Percentiles rank a stretch among this genome's conserved stretches.
These are phyloP conservation scores for Sporothrix pseudoabietina DNA, from an alignment of 2,329 filamentous ascomycete genomes.

Conservation along the genomic window DNA sequence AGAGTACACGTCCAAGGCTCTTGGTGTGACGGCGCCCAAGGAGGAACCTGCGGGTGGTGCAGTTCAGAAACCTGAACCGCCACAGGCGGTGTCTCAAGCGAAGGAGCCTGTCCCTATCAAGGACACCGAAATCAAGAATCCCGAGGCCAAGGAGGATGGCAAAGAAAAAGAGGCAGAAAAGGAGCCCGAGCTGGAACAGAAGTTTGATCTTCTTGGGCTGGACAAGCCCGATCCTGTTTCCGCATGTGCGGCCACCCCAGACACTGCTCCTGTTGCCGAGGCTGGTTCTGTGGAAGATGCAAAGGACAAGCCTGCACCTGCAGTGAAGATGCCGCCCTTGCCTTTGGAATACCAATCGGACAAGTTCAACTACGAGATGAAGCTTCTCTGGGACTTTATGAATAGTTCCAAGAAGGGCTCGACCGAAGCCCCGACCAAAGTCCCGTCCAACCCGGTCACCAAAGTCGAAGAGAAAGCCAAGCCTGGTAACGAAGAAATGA, in stretches of 20 bases:
- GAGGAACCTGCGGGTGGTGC: background rate
- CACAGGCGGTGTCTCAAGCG: background rate
- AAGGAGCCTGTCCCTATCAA: background rate
- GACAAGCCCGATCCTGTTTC: background rate
- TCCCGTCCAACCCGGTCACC: background rate
- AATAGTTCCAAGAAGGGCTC: conserved; percentile 18
- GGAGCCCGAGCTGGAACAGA: background rate
- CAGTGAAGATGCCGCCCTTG: background rate
- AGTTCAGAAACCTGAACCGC: background rate
- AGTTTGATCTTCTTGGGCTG: conserved; percentile 25
- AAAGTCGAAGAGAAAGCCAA: no score
- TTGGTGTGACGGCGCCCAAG: background rate
- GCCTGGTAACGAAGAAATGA: background rate
- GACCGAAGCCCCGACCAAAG: background rate
- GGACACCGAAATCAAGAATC: background rate
- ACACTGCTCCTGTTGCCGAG: background rate
- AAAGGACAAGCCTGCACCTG: background rate
- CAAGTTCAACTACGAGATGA: conserved; percentile 31
- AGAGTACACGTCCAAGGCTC: conserved; percentile 29
- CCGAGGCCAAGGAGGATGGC: background rate
- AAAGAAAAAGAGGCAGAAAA: background rate
- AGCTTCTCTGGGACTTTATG: conserved; percentile 32
- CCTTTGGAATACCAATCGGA: background rate
- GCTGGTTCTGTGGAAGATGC: background rate
- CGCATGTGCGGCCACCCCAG: no score